phyloP scores from a whole-genome alignment of 345 rosid species.

The Populus pruinosa region DNA sequence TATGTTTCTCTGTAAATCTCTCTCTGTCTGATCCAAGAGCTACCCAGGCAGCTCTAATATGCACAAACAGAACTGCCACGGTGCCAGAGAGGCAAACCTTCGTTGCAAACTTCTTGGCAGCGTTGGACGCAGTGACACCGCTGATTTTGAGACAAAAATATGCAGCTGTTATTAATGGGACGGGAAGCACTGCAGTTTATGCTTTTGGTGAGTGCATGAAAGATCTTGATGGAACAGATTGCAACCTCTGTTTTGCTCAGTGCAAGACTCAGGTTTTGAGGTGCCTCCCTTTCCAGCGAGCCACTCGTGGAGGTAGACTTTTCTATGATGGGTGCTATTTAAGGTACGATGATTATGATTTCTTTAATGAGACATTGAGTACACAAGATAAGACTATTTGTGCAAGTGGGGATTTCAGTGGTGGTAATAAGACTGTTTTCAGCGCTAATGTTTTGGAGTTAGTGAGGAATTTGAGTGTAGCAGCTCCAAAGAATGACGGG shows the following conservation, averaged over 20 bases:
- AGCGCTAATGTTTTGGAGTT: slow-evolving; percentile 40
- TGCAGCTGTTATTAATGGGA: slow-evolving; percentile 43
- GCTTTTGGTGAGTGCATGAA: slow-evolving; percentile 77
- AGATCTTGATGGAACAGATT: slow-evolving; percentile 64
- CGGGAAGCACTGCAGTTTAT: slow-evolving; percentile 52
- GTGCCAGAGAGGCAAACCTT: slow-evolving; percentile 37
- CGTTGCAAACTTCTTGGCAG: slow-evolving; percentile 46
- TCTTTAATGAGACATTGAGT: slow-evolving; percentile 56
- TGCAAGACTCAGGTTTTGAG: slow-evolving; percentile 62
- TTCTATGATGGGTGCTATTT: slow-evolving; percentile 72
- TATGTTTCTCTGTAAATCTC: slow-evolving; percentile 22
- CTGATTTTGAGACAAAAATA: slow-evolving; percentile 33
- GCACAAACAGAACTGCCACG: slow-evolving; percentile 60
- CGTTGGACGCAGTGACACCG: slow-evolving; percentile 46
- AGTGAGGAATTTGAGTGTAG: slow-evolving; percentile 52
- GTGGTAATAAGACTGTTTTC: slow-evolving; percentile 49
- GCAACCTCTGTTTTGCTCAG: slow-evolving; percentile 76
- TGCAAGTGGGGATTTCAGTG: slow-evolving; percentile 33
- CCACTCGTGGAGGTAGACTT: slow-evolving; percentile 66
- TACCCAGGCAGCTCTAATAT: slow-evolving; percentile 43
- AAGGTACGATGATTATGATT: slow-evolving; percentile 71
- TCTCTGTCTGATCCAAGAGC: slow-evolving; percentile 74
- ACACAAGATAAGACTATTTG: slow-evolving; percentile 42
- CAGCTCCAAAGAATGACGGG: slow-evolving; percentile 49
- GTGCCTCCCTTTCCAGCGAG: slow-evolving; percentile 68